phyloP scores from a whole-genome alignment of 441 rosid species.

The Adansonia rubrostipa region DNA sequence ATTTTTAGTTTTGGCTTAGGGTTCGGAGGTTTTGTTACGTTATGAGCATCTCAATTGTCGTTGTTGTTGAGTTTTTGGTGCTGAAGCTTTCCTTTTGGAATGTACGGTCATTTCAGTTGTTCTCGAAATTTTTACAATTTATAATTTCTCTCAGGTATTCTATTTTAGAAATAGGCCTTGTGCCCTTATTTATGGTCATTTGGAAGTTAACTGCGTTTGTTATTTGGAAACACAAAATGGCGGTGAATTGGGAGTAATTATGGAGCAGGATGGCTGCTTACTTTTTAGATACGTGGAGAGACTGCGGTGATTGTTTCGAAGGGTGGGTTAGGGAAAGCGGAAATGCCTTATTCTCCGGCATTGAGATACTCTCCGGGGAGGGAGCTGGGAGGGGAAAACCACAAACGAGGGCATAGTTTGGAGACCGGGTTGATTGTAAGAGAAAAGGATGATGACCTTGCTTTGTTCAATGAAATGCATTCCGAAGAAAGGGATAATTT shows the following conservation, averaged over 20 bases:
- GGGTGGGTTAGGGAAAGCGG: slow-evolving; percentile 33
- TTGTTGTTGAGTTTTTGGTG: slow-evolving; percentile 24
- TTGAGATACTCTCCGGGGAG: slow-evolving; percentile 77
- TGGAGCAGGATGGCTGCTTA: slow-evolving; percentile 26
- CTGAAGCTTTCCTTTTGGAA: slow-evolving; percentile 22
- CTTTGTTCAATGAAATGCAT: slow-evolving; percentile 91
- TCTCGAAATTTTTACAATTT: slow-evolving; percentile 7
- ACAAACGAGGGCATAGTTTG: slow-evolving; percentile 79
- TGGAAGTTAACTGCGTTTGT: slow-evolving; percentile 21
- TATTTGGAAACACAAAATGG: slow-evolving; percentile 20
- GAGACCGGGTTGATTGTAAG: slow-evolving; percentile 65
- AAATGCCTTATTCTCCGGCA: slow-evolving; percentile 94
- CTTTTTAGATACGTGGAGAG: slow-evolving; percentile 25
- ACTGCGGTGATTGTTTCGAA: slow-evolving; percentile 32
- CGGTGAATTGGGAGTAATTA: slow-evolving; percentile 25
- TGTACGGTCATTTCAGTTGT: slow-evolving; percentile 32
- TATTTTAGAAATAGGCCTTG: neutral
- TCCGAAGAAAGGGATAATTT: slow-evolving; percentile 77
- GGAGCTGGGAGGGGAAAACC: slow-evolving; percentile 66
- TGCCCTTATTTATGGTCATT: neutral
- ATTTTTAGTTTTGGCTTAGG: slow-evolving; percentile 32
- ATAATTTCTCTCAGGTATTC: slow-evolving; percentile 3
- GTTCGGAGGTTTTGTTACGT: slow-evolving; percentile 36
- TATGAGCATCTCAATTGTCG: slow-evolving; percentile 27
- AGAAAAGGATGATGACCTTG: slow-evolving; percentile 91